phyloP scores from a whole-genome alignment of 345 rosid genomes.

The Brassica incana region DNA sequence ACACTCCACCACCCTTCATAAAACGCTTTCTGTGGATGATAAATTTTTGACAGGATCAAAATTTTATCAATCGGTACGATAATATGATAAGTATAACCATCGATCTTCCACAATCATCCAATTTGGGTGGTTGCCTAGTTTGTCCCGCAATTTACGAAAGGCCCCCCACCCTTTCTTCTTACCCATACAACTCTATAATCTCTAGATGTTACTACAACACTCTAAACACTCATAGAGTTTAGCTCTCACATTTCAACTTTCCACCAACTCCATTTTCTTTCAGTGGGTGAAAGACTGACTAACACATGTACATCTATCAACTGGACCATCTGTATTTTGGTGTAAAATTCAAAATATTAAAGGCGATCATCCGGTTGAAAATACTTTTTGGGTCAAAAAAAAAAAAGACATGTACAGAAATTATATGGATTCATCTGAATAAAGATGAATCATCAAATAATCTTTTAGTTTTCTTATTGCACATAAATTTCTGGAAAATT shows the following conservation, averaged over 20 bases:
- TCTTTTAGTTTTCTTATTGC: neutral
- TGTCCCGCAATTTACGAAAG: constrained; percentile 23
- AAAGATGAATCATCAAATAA: neutral
- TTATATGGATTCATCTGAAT: neutral
- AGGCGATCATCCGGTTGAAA: neutral
- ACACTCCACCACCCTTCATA: constrained; percentile 13
- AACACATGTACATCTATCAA: neutral
- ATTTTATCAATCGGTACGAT: constrained; percentile 20
- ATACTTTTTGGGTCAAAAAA: neutral
- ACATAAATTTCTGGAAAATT: neutral
- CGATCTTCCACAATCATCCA: constrained; percentile 31
- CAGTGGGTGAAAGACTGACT: neutral
- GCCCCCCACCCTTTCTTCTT: constrained; percentile 11
- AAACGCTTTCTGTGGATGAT: constrained; percentile 30
- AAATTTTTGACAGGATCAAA: constrained; percentile 13
- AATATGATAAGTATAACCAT: constrained; percentile 11
- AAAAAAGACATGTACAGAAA: neutral
- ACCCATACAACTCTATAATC: constrained; percentile 2
- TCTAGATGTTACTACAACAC: constrained; percentile 26
- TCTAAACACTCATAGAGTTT: neutral
- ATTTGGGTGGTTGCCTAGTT: constrained; percentile 18
- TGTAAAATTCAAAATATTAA: neutral
- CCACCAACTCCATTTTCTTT: constrained; percentile 19
- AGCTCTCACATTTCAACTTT: constrained; percentile 10
- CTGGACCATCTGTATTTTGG: neutral